phyloP scores from a whole-genome alignment of 208 protist genomes.

The Entamoeba invadens region DNA sequence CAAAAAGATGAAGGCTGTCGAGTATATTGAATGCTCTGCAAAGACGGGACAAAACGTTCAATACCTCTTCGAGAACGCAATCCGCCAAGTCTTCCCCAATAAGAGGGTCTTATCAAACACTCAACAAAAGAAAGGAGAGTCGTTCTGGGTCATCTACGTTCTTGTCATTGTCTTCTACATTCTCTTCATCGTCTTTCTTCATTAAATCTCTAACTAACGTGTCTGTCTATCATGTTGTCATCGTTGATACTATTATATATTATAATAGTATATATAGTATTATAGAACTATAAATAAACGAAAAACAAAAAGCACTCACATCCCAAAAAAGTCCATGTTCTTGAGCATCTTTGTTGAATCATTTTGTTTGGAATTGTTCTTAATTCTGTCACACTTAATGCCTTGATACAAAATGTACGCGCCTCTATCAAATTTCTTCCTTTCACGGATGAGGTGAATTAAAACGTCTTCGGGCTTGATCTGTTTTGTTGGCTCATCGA shows the following conservation, averaged over 20 bases:
- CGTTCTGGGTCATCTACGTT: too few relatives aligned
- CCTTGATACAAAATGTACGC: background rate
- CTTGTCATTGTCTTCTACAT: too few relatives aligned
- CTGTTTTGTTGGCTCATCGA: background rate
- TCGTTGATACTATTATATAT: too few relatives aligned
- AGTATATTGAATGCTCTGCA: background rate
- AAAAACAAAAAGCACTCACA: too few relatives aligned
- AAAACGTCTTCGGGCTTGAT: background rate
- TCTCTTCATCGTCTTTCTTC: too few relatives aligned
- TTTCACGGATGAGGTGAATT: background rate
- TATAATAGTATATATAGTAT: too few relatives aligned
- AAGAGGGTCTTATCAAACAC: too few relatives aligned
- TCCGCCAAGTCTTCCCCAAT: background rate
- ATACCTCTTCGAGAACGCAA: background rate
- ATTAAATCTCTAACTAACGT: too few relatives aligned
- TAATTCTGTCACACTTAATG: background rate
- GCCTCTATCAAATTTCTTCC: background rate
- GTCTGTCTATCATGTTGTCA: too few relatives aligned
- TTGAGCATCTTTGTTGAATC: background rate
- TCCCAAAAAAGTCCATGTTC: background rate
- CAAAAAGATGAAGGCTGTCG: background rate
- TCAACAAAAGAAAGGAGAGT: too few relatives aligned
- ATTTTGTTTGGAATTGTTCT: background rate
- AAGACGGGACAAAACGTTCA: background rate
- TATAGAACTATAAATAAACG: too few relatives aligned